phyloP scores from a whole-genome alignment of 2,329 filamentous ascomycete genomes.

The Aspergillus phoenicis region DNA sequence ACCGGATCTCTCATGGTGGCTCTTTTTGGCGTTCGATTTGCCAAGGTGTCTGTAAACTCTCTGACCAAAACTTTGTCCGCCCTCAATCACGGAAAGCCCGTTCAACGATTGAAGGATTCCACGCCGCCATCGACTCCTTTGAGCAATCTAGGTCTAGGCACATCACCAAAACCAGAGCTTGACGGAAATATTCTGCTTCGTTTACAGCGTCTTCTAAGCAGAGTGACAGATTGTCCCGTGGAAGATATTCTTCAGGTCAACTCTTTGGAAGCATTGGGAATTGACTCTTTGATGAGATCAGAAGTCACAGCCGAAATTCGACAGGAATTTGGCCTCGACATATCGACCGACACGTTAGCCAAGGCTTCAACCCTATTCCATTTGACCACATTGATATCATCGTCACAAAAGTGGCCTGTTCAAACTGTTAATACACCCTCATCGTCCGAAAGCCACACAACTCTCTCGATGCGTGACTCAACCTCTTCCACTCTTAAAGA shows the following conservation, averaged over 20 bases:
- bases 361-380: neutral
- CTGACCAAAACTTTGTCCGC: neutral
- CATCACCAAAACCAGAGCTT: neutral
- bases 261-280: neutral
- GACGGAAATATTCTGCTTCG: neutral
- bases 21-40: neutral
- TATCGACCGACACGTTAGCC: neutral
- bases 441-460: neutral
- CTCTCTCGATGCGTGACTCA: neutral
- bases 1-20: neutral
- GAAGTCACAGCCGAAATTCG: conserved; percentile 24
- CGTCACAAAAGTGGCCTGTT: neutral
- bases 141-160: neutral
- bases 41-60: neutral
- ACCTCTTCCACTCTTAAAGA: neutral
- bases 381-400: neutral
- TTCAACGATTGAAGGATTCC: neutral
- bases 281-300: conserved; percentile 30
- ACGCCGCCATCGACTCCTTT: neutral
- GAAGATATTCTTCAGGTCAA: neutral
- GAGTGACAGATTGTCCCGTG: neutral
- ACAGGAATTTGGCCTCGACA: conserved; percentile 11
- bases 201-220: neutral
- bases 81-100: neutral
- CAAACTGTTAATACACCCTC: neutral